Evolutionary conservation across 495 filamentous ascomycete genomes (phyloP), one percentile per base, ranked within the genome.

Genomic region (Trichoderma reesei): DNA sequence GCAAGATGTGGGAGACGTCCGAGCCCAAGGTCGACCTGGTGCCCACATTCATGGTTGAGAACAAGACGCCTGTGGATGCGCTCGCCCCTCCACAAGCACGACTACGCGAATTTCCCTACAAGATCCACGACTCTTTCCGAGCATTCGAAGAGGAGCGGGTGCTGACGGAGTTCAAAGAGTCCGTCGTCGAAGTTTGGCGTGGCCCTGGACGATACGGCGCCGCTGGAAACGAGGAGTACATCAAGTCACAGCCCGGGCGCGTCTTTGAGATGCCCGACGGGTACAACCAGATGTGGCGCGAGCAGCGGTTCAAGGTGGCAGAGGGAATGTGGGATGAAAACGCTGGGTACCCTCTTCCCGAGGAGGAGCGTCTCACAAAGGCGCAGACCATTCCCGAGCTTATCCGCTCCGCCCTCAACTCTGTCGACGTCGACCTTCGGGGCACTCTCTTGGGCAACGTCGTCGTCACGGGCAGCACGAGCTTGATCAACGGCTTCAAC

Each of bases 221-320:
- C 44, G 79, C 82, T 6, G 79, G 81, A 41, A 86, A 84, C 66
- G 83, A 91, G 66, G 92, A 96, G 38, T 75, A 83, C 41, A 86
- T 83, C 16, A 83, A 78, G 65, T 75, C 72, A 60, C 82, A 81
- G 64, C 88, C 86, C 1, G 89, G 88, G 31, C 87, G 90, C 33
- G 89, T 93, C 6, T 98, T 97, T 72, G 94, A 98, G 79, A 90
- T 98, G 81, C 94, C 94, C 1, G 90, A 98, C 72, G 92, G 94
- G 16, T 88, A 85, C 77, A 98, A 98, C 79, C 89, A 96, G 69
- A 87, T 96, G 71, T 98, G 96, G 76, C 86, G 89, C 62, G 81
- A 85, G 44, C 91, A 97, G 71, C 86, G 95, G 34, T 96, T 87
- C 77, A 83, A 84, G 46, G 88, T 91, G 36, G 84, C 86, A 8